Evolutionary conservation across 208 protist species (phyloP).

Genomic region (Leishmania aethiopica): DNA sequence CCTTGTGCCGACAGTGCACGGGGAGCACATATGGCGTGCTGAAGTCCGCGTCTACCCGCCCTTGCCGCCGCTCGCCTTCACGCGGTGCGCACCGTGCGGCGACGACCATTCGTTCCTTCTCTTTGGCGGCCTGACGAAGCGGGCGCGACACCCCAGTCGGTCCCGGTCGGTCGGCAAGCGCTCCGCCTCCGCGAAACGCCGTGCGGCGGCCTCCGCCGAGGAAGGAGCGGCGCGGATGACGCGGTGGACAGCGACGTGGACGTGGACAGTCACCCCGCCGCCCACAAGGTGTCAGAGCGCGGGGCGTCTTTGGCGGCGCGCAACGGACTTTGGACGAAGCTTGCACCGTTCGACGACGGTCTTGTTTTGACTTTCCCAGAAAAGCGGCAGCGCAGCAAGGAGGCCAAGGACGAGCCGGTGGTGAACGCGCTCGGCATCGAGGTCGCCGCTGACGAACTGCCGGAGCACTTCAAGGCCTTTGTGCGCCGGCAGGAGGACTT

Average conservation of each 20-base stretch:
- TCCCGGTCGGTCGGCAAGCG: slow-evolving; percentile 12
- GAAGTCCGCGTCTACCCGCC: slow-evolving; percentile 33
- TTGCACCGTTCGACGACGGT: slow-evolving; percentile 61
- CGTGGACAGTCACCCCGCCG: background rate
- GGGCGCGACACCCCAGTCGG: slow-evolving; percentile 12
- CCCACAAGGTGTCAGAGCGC: background rate
- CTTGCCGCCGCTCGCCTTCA: slow-evolving; percentile 72
- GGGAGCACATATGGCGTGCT: slow-evolving; percentile 59
- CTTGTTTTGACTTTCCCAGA: slow-evolving; percentile 69
- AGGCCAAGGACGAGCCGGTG: slow-evolving; percentile 32
- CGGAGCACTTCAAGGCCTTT: slow-evolving; percentile 80
- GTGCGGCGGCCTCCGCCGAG: background rate
- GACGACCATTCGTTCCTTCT: slow-evolving; percentile 80
- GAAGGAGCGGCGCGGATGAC: slow-evolving; percentile 6
- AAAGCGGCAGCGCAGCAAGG: slow-evolving; percentile 12
- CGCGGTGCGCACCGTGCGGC: slow-evolving; percentile 60
- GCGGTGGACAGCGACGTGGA: background rate
- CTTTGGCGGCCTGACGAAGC: slow-evolving; percentile 69
- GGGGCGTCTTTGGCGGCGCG: background rate
- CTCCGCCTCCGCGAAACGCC: slow-evolving; percentile 9
- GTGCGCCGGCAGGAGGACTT: slow-evolving; percentile 89
- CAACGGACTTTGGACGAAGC: slow-evolving; percentile 27
- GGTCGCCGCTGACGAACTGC: slow-evolving; percentile 69
- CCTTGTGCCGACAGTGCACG: slow-evolving; percentile 54
- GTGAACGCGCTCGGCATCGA: slow-evolving; percentile 70